Base-by-base conservation (phyloP, 768 basidiomycete species). In the Russula compacta region DNA sequence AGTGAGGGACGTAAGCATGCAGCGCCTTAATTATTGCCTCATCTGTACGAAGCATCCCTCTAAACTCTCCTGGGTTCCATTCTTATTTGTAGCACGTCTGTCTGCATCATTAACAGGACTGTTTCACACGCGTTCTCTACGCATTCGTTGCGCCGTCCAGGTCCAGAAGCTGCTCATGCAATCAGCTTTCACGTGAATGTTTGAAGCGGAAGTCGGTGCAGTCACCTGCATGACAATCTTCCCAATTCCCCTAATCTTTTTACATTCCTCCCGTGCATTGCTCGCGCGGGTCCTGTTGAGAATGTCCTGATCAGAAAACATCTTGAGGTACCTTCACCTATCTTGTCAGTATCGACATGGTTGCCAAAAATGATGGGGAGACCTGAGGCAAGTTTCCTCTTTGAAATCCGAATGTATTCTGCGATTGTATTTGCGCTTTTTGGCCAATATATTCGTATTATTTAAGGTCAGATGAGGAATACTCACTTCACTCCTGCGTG, bases 341-440 rank as follows among this genome's bases (percentile, higher is more conserved):
- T 15, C 42, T 8, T 29, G 32, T 56, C 56, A 58, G 57, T 19
- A n/a, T 21, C 42, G 11, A 39, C 46, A 14, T 19, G 6, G 4
- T 36, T n/a, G 1, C 9, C 46, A 40, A 32, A 38, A 39, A 33
- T 6, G 32, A 21, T 12, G 38, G 36, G 42, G 17, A 7, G 7
- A 85, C 84, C 84, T 79, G 56, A 84, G 73, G 69, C 90, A 92
- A 0, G 81, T 71, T 70, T 92, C 90, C 70, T 90, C 86, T 66
- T 83, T 83, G 71, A 89, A 92, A 38, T 92, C 86, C 8, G 81
- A 73, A 65, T 90, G 90, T 32, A 92, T 73, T 69, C 84, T 89
- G 63, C 85, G 80, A 71, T 92, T 92, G 67, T 82, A 80, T 72
- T 79, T 84, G 17, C 90, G 80, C 87, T 91, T 32, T 12, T 48